phyloP scores from a whole-genome alignment of 306 rosid species.

The Delonix regia region DNA sequence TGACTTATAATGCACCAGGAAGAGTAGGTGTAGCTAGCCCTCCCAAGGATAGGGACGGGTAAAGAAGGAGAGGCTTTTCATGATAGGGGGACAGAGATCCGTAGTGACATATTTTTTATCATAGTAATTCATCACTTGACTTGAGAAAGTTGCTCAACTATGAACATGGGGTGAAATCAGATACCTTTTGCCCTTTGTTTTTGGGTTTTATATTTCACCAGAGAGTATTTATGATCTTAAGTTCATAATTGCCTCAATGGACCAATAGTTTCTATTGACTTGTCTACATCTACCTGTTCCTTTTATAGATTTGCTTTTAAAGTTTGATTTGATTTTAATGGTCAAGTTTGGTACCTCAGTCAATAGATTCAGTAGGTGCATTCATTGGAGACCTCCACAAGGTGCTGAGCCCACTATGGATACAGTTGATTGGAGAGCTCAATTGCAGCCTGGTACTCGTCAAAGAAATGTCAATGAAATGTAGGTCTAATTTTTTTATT shows the following conservation, averaged over 20 bases:
- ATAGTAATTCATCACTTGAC: too few relatives aligned
- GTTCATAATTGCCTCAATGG: neutral
- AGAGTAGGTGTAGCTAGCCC: too few relatives aligned
- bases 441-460: constrained; percentile 24
- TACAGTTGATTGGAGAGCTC: constrained; percentile 40
- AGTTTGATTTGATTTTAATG: neutral
- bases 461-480: constrained; percentile 30
- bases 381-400: constrained; percentile 4
- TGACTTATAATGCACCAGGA: too few relatives aligned
- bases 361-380: neutral
- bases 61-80: too few relatives aligned
- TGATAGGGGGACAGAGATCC: too few relatives aligned
- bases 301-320: neutral
- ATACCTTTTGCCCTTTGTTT: too few relatives aligned
- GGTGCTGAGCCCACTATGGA: constrained; percentile 24
- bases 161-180: too few relatives aligned
- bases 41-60: too few relatives aligned
- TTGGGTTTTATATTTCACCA: too few relatives aligned
- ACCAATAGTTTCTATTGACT: neutral
- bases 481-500: constrained; percentile 9
- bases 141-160: too few relatives aligned
- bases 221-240: neutral
- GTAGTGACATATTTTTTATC: too few relatives aligned
- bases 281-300: neutral
- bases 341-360: neutral